These are phyloP conservation scores for Quercus berberidifolia DNA, from an alignment of 306 rosid genomes.

Conservation along the genomic window DNA sequence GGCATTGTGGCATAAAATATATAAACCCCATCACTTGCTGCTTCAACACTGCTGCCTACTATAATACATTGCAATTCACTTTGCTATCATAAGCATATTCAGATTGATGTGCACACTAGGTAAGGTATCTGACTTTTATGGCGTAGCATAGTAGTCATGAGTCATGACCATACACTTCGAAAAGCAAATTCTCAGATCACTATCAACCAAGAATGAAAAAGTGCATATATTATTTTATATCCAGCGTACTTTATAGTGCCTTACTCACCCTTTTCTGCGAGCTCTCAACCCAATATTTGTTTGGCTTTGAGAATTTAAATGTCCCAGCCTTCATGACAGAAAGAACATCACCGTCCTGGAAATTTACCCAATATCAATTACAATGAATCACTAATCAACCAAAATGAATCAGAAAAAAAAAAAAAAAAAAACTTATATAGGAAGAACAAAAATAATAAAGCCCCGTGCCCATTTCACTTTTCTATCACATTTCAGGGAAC, in stretches of 20 bases:
- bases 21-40: not conserved
- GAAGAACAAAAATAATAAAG: not conserved
- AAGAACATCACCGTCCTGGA: conserved; percentile 70
- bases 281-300: conserved; percentile 90
- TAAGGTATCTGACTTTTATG: not conserved
- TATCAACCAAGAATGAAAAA: too few species aligned
- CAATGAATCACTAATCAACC: not conserved
- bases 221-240: too few species aligned
- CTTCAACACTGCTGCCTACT: not conserved
- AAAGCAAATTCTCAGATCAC: too few species aligned
- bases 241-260: conserved; percentile 1
- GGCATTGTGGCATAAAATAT: not conserved
- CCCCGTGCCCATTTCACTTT: too few species aligned
- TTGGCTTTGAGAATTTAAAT: conserved; percentile 72
- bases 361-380: conserved; percentile 9
- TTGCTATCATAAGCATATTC: not conserved
- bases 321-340: conserved; percentile 77
- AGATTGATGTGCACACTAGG: not conserved
- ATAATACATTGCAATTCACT: not conserved
- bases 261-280: conserved; percentile 85
- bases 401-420: not conserved
- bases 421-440: not conserved
- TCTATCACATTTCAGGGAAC: too few species aligned
- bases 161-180: too few species aligned
- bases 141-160: not conserved